Conservation (phyloP, 2,329 filamentous ascomycete genomes). For the Sclerotinia subarctica region DNA sequence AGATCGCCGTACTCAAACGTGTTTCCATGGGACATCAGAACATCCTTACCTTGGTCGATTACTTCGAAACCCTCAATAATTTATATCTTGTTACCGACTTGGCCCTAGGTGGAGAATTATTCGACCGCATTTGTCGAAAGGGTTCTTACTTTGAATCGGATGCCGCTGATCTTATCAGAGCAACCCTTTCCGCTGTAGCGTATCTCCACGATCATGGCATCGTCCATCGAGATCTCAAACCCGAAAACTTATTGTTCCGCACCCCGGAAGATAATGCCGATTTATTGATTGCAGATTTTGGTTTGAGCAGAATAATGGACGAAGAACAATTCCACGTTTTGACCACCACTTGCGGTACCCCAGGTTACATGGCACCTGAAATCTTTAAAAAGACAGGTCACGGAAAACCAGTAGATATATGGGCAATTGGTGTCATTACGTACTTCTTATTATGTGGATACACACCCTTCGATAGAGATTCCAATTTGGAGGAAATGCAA, state of each 20-base stretch:
- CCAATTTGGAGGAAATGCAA: conserved; percentile 98
- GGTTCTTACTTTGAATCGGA: conserved; percentile 98
- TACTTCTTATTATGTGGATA: conserved; percentile 98
- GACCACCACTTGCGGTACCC: conserved; percentile 95
- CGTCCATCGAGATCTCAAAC: conserved; percentile 95
- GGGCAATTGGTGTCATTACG: conserved; percentile 97
- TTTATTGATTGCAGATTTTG: conserved; percentile 94
- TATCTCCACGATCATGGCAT: conserved; percentile 99
- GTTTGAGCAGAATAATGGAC: conserved; percentile 95
- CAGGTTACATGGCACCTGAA: conserved; percentile 98
- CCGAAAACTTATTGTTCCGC: conserved; percentile 93
- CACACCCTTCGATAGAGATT: conserved; percentile 96
- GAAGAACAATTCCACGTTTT: conserved; percentile 97
- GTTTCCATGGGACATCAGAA: conserved; percentile 99
- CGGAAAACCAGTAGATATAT: conserved; percentile 96
- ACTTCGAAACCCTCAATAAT: conserved; percentile 99
- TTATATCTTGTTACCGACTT: conserved; percentile 97
- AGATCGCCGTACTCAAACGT: conserved; percentile 94
- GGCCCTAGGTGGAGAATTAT: conserved; percentile 91
- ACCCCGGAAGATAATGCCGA: conserved; percentile 98
- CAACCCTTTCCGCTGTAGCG: conserved; percentile 93
- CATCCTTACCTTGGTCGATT: conserved; percentile 95
- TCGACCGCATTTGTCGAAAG: conserved; percentile 97
- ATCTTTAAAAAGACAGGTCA: conserved; percentile 99
- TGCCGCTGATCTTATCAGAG: conserved; percentile 89